phyloP scores from a whole-genome alignment of 345 rosid genomes.

The Cardamine occulta region DNA sequence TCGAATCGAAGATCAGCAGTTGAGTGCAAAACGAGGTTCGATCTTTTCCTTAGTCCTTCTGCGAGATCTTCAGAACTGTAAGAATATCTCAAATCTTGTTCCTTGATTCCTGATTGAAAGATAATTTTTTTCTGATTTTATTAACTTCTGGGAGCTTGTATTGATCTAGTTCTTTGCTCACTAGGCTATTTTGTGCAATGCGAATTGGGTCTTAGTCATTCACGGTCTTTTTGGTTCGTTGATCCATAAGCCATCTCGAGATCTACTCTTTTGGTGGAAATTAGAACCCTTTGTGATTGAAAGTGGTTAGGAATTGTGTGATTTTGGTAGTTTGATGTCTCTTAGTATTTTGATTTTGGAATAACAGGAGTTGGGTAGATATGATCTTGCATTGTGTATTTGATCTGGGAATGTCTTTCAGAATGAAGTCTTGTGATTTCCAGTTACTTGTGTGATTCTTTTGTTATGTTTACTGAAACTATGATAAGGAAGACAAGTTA shows the following conservation, averaged over 20 bases:
- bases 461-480: neutral
- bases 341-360: neutral
- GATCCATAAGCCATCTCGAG: slow-evolving; percentile 13
- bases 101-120: neutral
- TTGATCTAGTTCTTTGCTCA: slow-evolving; percentile 23
- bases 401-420: neutral
- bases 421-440: neutral
- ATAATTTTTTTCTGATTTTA: neutral
- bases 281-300: neutral
- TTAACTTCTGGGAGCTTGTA: neutral
- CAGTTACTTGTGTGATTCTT: slow-evolving; percentile 12
- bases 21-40: slow-evolving; percentile 20
- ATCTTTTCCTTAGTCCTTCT: slow-evolving; percentile 25
- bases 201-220: slow-evolving; percentile 24
- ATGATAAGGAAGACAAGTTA: neutral
- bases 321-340: slow-evolving; percentile 6
- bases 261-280: slow-evolving; percentile 36
- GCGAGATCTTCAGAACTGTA: slow-evolving; percentile 31
- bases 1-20: slow-evolving; percentile 34
- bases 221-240: neutral
- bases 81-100: slow-evolving; percentile 9
- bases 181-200: slow-evolving; percentile 12
- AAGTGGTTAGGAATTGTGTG: neutral
- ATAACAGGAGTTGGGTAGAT: neutral
- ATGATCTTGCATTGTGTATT: slow-evolving; percentile 26